Percentiles rank a stretch among this genome's conserved stretches.
Conservation (phyloP, 805 yeast genomes). For the Pichia kluyveri region DNA sequence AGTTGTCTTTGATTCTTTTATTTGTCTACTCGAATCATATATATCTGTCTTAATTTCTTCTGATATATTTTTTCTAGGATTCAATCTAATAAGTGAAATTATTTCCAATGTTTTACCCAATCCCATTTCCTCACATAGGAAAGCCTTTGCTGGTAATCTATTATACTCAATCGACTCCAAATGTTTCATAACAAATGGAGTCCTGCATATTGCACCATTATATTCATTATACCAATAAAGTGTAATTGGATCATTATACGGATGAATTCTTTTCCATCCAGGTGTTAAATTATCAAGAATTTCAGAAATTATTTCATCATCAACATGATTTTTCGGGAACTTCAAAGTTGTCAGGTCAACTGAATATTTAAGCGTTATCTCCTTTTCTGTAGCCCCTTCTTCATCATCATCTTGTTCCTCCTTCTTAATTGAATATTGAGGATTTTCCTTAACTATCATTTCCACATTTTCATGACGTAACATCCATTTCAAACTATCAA, state of each 20-base stretch:
- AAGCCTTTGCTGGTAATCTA: slow-evolving; percentile 40
- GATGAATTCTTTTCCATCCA: slow-evolving; percentile 40
- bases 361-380: background rate
- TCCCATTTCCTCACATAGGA: slow-evolving; percentile 95
- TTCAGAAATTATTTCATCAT: slow-evolving; percentile 20
- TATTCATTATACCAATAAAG: slow-evolving; percentile 39
- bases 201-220: slow-evolving; percentile 38
- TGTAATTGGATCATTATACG: background rate
- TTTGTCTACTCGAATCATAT: slow-evolving; percentile 34
- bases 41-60: slow-evolving; percentile 25
- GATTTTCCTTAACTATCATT: background rate
- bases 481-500: slow-evolving; percentile 49
- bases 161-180: slow-evolving; percentile 2
- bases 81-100: slow-evolving; percentile 51
- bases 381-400: too few species aligned
- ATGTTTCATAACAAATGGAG: slow-evolving; percentile 23
- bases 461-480: slow-evolving; percentile 38
- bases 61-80: slow-evolving; percentile 38
- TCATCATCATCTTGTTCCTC: too few species aligned
- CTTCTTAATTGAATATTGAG: background rate
- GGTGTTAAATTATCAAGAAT: slow-evolving; percentile 35
- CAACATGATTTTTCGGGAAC: background rate
- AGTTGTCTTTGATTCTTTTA: slow-evolving; percentile 56
- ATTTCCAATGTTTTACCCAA: slow-evolving; percentile 91
- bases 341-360: slow-evolving; percentile 13